Evolutionary conservation across 495 filamentous ascomycete genomes (phyloP), one percentile per base, ranked within the genome.

Genomic region (Acidomyces sp.): DNA sequence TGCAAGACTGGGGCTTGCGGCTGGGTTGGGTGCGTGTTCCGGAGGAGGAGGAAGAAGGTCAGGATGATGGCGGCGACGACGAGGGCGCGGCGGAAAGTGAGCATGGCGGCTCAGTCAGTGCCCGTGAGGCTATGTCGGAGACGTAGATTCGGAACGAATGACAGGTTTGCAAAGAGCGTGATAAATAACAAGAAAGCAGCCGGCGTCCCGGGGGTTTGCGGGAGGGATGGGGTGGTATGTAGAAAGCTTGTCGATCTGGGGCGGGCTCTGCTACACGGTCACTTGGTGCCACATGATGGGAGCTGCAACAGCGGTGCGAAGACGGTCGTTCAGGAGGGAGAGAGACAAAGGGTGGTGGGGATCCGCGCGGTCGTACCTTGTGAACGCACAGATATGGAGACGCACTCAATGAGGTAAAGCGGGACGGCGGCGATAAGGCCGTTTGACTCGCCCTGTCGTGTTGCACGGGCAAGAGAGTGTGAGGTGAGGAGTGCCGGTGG

Each of bases 61-160:
- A 94, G 53, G 44, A 92, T 49, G 57, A 75, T 68, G 44, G 69
- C 66, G 27, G 83, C 75, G 23, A 77, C 66, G 46, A 88, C 55
- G 25, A 88, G 62, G 49, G 78, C 75, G 61, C 78, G 76, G 50
- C 75, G 71, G 53, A 85, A 82, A 39, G 80, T 80, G 49, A 85
- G 51, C 58, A 60, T 64, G 9, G 38, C 43, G 24, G 39, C 16
- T 26, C 22, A 38, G 17, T 27, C 26, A 13, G 26, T 29, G 26
- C 9, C 26, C 26, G 26, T 29, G 26, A 29, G n/a, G n/a, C n/a
- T n/a, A n/a, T n/a, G n/a, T n/a, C n/a, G n/a, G n/a, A n/a, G n/a
- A n/a, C n/a, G n/a, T n/a, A n/a, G n/a, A n/a, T n/a, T n/a, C n/a
- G n/a, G n/a, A n/a, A n/a, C 26, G 9, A 13, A 29, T 9, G 26